Base-by-base conservation (phyloP, 495 filamentous ascomycete species). In the Penicillium steckii region DNA sequence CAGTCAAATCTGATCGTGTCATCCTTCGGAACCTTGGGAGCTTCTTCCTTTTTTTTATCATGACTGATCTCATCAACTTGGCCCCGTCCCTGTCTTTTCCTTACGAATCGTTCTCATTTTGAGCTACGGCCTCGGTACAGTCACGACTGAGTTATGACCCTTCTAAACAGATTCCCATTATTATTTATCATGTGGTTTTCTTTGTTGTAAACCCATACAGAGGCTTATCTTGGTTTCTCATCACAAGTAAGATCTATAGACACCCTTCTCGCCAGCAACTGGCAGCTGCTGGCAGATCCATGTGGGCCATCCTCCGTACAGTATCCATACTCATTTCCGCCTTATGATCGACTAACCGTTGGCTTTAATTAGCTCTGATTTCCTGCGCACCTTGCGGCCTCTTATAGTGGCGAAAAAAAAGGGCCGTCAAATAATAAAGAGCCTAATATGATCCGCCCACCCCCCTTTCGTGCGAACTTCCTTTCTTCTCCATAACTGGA, bases 371-470 rank as follows among this genome's bases (percentile, higher is more conserved):
- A 60, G 57, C 49, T 52, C 46, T 56, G 46, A 57, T 41, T 59
- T 50, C 50, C 51, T 48, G 54, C 52, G 41, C 56, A 42, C 44
- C 6, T 33, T 50, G 12, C 44, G 23, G 12, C 47, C 48, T 51
- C 46, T 53, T 37, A 55, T 56, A 63, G 57, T 61, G 61, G 61
- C 61, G 27, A 53, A 56, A 60, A 59, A 54, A 47, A 51, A 48
- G 24, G 37, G 30, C 52, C 40, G 46, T 41, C 57, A 58, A 64
- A 61, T 53, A 47, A 60, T 53, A 40, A 45, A 46, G 47, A n/a
- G 44, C 49, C 48, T 56, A 42, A 52, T 56, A 61, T 49, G 51
- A 58, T 59, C 49, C 46, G 40, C 33, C 33, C 33, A 1, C 12
- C 38, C 38, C 38, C 38, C 10, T 41, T 41, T 21, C 19, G 21